Conservation (phyloP, 106 monocot genomes). For the Acorus gramineus region DNA sequence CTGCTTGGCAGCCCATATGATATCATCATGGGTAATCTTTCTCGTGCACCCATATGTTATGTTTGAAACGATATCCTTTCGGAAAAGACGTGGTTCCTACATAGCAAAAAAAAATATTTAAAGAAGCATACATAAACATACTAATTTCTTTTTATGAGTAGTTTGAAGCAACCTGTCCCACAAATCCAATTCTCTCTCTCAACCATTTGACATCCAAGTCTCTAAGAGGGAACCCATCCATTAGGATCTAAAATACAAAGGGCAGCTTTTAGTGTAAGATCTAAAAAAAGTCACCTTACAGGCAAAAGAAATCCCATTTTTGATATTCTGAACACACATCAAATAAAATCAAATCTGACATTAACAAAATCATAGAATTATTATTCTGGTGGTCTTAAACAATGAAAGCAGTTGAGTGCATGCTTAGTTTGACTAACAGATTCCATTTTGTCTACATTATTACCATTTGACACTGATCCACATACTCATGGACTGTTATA, state of each 20-base stretch:
- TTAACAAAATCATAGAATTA: no score
- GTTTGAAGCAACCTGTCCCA: conserved; percentile 53
- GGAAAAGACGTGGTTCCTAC: conserved; percentile 89
- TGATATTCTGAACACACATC: no score
- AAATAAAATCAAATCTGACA: no score
- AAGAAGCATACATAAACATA: background rate
- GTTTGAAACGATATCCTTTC: conserved; percentile 77
- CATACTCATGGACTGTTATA: no score
- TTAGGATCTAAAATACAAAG: conserved; percentile 47
- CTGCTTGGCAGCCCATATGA: conserved; percentile 80
- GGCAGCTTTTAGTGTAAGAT: background rate
- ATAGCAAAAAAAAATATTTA: conserved; percentile 1
- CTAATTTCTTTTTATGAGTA: background rate
- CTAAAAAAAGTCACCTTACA: background rate
- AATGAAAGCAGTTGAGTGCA: no score
- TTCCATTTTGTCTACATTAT: no score
- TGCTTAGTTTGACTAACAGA: no score
- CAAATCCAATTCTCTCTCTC: conserved; percentile 83
- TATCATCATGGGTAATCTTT: conserved; percentile 51
- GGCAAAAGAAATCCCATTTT: no score
- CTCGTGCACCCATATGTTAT: conserved; percentile 81
- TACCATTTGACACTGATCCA: no score
- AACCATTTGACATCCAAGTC: conserved; percentile 72
- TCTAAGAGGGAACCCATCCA: conserved; percentile 60
- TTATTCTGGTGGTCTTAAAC: no score